Conservation (phyloP, 1,284 basidiomycete species). For the Polyporus tsugae region DNA sequence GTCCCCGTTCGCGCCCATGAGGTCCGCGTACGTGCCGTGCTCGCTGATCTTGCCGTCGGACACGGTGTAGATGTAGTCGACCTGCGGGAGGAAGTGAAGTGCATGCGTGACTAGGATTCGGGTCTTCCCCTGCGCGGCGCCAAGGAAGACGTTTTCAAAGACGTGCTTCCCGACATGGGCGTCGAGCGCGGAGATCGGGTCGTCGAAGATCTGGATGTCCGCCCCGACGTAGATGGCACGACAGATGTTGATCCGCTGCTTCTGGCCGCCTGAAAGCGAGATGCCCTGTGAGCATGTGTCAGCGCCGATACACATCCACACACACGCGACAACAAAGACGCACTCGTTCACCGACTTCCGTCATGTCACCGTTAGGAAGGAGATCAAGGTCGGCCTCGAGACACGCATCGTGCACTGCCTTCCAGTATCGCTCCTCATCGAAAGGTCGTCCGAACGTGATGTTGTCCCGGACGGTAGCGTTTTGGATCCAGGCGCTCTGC, state of each 20-base stretch:
- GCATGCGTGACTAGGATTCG: slow-evolving; percentile 88
- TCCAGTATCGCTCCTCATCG: slow-evolving; percentile 82
- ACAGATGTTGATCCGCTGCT: slow-evolving; percentile 80
- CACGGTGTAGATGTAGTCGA: slow-evolving; percentile 78
- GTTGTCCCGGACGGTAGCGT: slow-evolving; percentile 82
- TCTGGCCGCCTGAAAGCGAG: slow-evolving; percentile 84
- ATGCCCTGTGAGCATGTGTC: slow-evolving; percentile 58
- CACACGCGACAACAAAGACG: slow-evolving; percentile 3
- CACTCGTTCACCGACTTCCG: slow-evolving; percentile 91
- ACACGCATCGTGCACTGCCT: slow-evolving; percentile 77
- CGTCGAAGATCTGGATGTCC: slow-evolving; percentile 89
- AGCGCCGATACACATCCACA: not conserved
- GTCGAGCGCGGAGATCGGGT: slow-evolving; percentile 82
- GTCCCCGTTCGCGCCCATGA: slow-evolving; percentile 70
- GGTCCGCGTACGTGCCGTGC: slow-evolving; percentile 75
- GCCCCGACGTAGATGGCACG: slow-evolving; percentile 88
- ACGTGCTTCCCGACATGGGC: slow-evolving; percentile 90
- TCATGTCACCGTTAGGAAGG: slow-evolving; percentile 84
- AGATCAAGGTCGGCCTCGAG: slow-evolving; percentile 84
- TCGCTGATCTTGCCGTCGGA: slow-evolving; percentile 80
- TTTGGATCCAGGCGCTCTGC: slow-evolving; percentile 88
- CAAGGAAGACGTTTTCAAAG: slow-evolving; percentile 85
- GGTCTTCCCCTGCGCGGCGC: slow-evolving; percentile 71
- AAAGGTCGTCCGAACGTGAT: slow-evolving; percentile 87
- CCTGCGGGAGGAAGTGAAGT: slow-evolving; percentile 81